Base-by-base conservation (phyloP, 805 yeast genomes). In the Monosporozyma aquatica region DNA sequence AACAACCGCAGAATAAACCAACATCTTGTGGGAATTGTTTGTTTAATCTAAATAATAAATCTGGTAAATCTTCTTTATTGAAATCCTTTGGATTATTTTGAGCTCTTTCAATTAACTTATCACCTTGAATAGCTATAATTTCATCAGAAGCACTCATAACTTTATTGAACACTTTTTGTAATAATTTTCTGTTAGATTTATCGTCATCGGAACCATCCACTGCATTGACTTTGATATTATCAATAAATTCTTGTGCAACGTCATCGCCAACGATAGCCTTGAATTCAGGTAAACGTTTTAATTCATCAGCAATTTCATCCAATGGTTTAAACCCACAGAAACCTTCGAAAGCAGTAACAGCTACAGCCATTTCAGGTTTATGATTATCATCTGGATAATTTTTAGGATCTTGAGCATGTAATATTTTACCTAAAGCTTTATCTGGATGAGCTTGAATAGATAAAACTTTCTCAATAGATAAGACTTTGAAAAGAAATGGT, bases 301-400 rank as follows among this genome's bases (percentile, higher is more conserved):
- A 72, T 48, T 85, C 78, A 36, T 69, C 69, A 38, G 80, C 80
- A 52, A 92, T 74, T 65, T 87, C 82, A 27, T 70, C 72, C 56
- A 89, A 74, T 17, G 98, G 98, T 61, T 92, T 82, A 71, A 92
- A 92, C 0, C 98, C 98, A 66, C 98, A 92, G 67, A 92, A 90
- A 0, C 97, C 97, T 69, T 92, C 97, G 56, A 92, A 92, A 47
- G 78, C 85, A 18, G 97, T 89, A 42, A 92, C 80, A 7, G 98
- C 98, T 58, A 92, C 78, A 40, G 98, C 97, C 98, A 92, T 92
- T 66, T 92, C 98, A n/a, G 98, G 98, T 70, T 92, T 92, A 68
- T 92, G 98, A 70, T 92, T 92, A 62, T 82, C 95, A 67, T 92
- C 98, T 3, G 97, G 97, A 63, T 92, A 92, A 67, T 92, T 84